phyloP scores from a whole-genome alignment of 108 stramenopile genomes.

The Epithemia pelagica region DNA sequence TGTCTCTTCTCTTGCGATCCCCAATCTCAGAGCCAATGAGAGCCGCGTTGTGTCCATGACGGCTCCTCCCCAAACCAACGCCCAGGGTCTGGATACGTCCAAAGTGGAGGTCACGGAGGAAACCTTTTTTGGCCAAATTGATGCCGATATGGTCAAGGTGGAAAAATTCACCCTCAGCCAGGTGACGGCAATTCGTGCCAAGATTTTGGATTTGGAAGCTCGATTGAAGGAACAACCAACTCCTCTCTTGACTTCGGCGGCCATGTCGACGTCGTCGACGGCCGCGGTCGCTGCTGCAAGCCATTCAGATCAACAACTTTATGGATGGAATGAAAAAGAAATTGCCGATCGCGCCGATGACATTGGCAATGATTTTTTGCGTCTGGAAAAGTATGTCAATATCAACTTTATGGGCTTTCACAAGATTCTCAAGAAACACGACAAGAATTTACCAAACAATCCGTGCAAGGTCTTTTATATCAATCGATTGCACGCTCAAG shows the following conservation, averaged over 20 bases:
- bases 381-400: conserved; percentile 94
- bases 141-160: conserved; percentile 81
- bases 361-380: conserved; percentile 70
- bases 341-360: conserved; percentile 43
- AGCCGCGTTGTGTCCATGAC: conserved; percentile 77
- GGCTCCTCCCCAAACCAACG: conserved; percentile 81
- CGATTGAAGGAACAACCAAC: conserved; percentile 16
- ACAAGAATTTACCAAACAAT: conserved; percentile 78
- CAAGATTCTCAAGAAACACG: conserved; percentile 98
- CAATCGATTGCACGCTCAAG: conserved; percentile 91
- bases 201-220: conserved; percentile 34
- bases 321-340: background rate
- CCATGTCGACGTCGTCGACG: background rate
- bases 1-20: background rate
- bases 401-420: conserved; percentile 97
- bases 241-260: background rate
- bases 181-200: conserved; percentile 58
- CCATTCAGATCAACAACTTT: too few species aligned
- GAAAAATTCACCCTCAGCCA: conserved; percentile 77
- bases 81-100: conserved; percentile 49
- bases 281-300: background rate
- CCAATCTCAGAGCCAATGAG: conserved; percentile 46
- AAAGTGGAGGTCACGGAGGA: conserved; percentile 71
- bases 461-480: conserved; percentile 91
- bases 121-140: conserved; percentile 73